Conservation (phyloP, 306 rosid genomes). For the Cotoneaster glaucophyllus region DNA sequence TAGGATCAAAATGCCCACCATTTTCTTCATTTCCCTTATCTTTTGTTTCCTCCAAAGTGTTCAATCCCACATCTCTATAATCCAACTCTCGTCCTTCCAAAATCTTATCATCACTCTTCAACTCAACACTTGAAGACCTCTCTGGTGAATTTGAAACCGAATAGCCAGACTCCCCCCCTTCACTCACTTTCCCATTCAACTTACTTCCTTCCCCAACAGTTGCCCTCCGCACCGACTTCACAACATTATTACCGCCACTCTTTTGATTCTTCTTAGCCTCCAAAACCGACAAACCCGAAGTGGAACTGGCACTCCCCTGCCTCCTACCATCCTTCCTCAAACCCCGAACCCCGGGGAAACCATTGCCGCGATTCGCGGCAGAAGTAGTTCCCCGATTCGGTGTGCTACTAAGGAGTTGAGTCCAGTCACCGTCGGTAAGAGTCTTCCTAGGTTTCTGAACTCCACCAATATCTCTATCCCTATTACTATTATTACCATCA, state of each 20-base stretch:
- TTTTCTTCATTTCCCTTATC: conserved; percentile 33
- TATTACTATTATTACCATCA: neutral
- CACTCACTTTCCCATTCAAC: conserved; percentile 49
- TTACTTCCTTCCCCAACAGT: conserved; percentile 34
- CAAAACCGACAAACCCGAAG: conserved; percentile 11
- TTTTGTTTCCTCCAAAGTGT: conserved; percentile 20
- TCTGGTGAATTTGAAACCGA: conserved; percentile 34
- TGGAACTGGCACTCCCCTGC: conserved; percentile 33
- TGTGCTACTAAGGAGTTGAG: conserved; percentile 67
- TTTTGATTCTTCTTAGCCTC: conserved; percentile 49
- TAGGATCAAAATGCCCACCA: conserved; percentile 17
- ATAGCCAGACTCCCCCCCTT: conserved; percentile 51
- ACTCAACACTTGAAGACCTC: conserved; percentile 37
- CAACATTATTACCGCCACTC: conserved; percentile 20
- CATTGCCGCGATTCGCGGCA: conserved; percentile 32
- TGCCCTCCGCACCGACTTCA: conserved; percentile 26
- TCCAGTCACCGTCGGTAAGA: conserved; percentile 80
- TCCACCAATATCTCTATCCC: conserved; percentile 30
- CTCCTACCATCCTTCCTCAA: conserved; percentile 48
- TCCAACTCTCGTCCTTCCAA: conserved; percentile 23
- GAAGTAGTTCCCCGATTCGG: conserved; percentile 41
- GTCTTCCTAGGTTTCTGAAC: conserved; percentile 38
- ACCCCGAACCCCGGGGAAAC: conserved; percentile 33
- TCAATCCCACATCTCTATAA: conserved; percentile 25
- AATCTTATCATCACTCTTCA: conserved; percentile 35